Evolutionary conservation across 1,139 yeast species (phyloP).

Genomic region (Suhomyces panamericanus): DNA sequence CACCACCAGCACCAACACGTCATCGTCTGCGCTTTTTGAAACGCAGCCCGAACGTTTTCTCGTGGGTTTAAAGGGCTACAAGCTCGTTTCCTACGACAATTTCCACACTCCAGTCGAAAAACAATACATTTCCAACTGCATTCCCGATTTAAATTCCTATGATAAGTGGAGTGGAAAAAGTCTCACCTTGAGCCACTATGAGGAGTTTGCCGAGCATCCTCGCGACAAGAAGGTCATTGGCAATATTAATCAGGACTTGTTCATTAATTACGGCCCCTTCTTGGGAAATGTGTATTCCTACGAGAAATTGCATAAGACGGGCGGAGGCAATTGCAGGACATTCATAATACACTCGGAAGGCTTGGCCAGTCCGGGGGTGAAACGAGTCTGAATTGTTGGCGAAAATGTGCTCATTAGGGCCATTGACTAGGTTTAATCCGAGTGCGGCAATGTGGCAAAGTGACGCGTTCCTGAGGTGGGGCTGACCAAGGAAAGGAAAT

Average conservation of each 20-base stretch:
- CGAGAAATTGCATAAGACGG: constrained; percentile 12
- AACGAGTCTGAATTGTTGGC: not conserved
- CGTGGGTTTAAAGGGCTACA: constrained; percentile 20
- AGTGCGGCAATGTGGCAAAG: too few species aligned
- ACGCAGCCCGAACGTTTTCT: constrained; percentile 1
- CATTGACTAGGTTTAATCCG: too few species aligned
- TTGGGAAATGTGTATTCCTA: constrained; percentile 16
- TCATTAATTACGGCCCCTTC: constrained; percentile 21
- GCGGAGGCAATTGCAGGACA: constrained; percentile 21
- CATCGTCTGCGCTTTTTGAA: constrained; percentile 7
- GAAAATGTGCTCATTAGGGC: too few species aligned
- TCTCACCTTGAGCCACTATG: constrained; percentile 35
- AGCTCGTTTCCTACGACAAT: constrained; percentile 28
- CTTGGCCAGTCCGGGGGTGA: constrained; percentile 25
- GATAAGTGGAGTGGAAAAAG: constrained; percentile 41
- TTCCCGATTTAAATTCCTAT: constrained; percentile 41
- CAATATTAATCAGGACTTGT: constrained; percentile 16
- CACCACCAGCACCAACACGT: constrained; percentile 1
- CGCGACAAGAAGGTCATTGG: constrained; percentile 9
- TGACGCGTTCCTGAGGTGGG: too few species aligned
- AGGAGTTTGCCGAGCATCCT: constrained; percentile 19
- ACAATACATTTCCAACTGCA: constrained; percentile 40
- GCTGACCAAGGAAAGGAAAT: too few species aligned
- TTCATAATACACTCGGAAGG: constrained; percentile 39
- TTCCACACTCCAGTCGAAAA: constrained; percentile 33